Evolutionary conservation across 352 stramenopile genomes (phyloP).

Genomic region (Globisporangium barbulae): DNA sequence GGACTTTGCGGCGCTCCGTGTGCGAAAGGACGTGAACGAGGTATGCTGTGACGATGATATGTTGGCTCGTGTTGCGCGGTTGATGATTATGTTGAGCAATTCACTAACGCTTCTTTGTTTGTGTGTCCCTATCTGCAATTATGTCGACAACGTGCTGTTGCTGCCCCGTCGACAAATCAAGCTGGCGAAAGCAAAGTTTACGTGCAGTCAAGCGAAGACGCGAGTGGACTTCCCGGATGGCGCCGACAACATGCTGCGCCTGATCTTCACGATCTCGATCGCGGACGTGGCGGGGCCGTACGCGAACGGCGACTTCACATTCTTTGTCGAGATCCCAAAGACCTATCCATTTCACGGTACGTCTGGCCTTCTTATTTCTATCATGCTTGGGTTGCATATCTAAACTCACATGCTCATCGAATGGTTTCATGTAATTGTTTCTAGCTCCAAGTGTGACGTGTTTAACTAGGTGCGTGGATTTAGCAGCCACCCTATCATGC

Average conservation of each 20-base stretch:
- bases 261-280: slow-evolving; percentile 83
- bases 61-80: neutral
- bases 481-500: neutral
- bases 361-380: neutral
- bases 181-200: slow-evolving; percentile 81
- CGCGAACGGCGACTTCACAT: slow-evolving; percentile 83
- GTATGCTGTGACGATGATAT: slow-evolving; percentile 23
- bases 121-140: neutral
- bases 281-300: slow-evolving; percentile 68
- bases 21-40: slow-evolving; percentile 87
- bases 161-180: neutral
- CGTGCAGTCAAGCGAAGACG: slow-evolving; percentile 69
- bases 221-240: slow-evolving; percentile 84
- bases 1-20: slow-evolving; percentile 71
- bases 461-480: slow-evolving; percentile 47
- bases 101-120: too few species aligned
- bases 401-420: neutral
- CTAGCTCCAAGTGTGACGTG: slow-evolving; percentile 70
- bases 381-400: neutral
- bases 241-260: slow-evolving; percentile 69
- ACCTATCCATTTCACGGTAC: slow-evolving; percentile 85
- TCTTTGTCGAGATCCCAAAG: slow-evolving; percentile 85
- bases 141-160: neutral
- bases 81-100: neutral
- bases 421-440: neutral